A percentile compares a stretch with the other conserved stretches of the same genome.
phyloP scores from a whole-genome alignment of 2,329 filamentous ascomycete genomes.

The Aureobasidium sp. region DNA sequence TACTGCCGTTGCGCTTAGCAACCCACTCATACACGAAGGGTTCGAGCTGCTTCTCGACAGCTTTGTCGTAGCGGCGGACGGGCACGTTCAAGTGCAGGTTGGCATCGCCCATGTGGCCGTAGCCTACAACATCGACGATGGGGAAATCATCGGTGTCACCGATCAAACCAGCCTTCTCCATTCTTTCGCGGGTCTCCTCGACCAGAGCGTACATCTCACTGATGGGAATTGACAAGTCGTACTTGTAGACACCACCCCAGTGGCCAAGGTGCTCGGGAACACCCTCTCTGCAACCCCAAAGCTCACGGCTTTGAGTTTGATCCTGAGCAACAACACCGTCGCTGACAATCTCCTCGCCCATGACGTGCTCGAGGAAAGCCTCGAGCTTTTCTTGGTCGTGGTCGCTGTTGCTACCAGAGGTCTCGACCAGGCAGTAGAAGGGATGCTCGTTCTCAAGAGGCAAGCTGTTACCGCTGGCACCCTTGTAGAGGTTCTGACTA shows the following conservation, averaged over 20 bases:
- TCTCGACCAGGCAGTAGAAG: conserved; percentile 96
- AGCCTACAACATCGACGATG: conserved; percentile 85
- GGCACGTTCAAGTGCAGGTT: conserved; percentile 92
- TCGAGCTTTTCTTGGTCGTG: conserved; percentile 90
- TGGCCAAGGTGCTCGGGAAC: conserved; percentile 84
- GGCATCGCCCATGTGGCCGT: conserved; percentile 95
- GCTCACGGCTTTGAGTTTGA: conserved; percentile 73
- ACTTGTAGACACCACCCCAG: conserved; percentile 95
- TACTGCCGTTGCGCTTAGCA: conserved; percentile 74
- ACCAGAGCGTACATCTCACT: conserved; percentile 81
- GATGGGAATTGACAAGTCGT: conserved; percentile 91
- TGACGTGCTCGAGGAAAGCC: conserved; percentile 81
- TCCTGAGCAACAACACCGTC: conserved; percentile 92
- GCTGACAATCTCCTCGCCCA: conserved; percentile 74
- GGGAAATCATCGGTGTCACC: conserved; percentile 63
- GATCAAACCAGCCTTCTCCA: conserved; percentile 66
- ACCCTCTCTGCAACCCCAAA: conserved; percentile 92
- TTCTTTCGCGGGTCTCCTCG: conserved; percentile 67
- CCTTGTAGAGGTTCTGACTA: conserved; percentile 68
- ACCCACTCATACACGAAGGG: conserved; percentile 99
- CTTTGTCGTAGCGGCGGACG: conserved; percentile 72
- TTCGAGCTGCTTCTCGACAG: conserved; percentile 79
- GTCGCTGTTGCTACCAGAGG: conserved; percentile 85
- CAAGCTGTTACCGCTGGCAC: conserved; percentile 65
- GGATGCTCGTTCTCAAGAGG: conserved; percentile 78